phyloP scores from a whole-genome alignment of 2,329 filamentous ascomycete species.

The Boeremia lycopersici region DNA sequence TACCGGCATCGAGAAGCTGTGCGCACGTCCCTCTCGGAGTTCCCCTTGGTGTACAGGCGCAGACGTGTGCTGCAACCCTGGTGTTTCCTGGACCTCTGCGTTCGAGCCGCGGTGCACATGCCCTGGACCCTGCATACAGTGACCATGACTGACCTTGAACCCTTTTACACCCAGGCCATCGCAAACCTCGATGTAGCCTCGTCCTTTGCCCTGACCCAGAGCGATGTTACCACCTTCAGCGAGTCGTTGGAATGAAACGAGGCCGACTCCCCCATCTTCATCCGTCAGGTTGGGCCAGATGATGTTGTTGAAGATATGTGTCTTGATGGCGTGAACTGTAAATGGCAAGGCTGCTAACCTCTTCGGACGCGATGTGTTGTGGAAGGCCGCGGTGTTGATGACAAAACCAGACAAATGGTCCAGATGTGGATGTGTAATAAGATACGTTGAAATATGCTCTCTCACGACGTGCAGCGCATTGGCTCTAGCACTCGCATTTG shows the following conservation, averaged over 20 bases:
- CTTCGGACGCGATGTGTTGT: conserved; percentile 78
- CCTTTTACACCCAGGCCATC: conserved; percentile 89
- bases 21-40: conserved; percentile 36
- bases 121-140: conserved; percentile 72
- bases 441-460: conserved; percentile 81
- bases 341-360: conserved; percentile 82
- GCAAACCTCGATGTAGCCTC: conserved; percentile 86
- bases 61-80: conserved; percentile 29
- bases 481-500: conserved; percentile 68
- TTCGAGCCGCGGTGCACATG: conserved; percentile 53
- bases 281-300: conserved; percentile 98
- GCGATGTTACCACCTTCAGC: conserved; percentile 87
- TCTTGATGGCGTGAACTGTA: conserved; percentile 91
- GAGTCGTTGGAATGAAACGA: conserved; percentile 88
- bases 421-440: conserved; percentile 96
- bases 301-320: conserved; percentile 94
- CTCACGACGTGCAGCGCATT: conserved; percentile 83
- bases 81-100: conserved; percentile 47
- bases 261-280: conserved; percentile 90
- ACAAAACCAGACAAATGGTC: conserved; percentile 93
- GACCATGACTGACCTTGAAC: conserved; percentile 86
- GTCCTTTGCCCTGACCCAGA: conserved; percentile 77
- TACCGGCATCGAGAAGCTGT: conserved; percentile 43
- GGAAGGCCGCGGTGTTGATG: conserved; percentile 88
- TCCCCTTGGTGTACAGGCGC: conserved; percentile 32